Evolutionary conservation across 2,329 filamentous ascomycete genomes (phyloP), one percentile per base, ranked within the genome.

Genomic region (Ophiostoma novo-ulmi): DNA sequence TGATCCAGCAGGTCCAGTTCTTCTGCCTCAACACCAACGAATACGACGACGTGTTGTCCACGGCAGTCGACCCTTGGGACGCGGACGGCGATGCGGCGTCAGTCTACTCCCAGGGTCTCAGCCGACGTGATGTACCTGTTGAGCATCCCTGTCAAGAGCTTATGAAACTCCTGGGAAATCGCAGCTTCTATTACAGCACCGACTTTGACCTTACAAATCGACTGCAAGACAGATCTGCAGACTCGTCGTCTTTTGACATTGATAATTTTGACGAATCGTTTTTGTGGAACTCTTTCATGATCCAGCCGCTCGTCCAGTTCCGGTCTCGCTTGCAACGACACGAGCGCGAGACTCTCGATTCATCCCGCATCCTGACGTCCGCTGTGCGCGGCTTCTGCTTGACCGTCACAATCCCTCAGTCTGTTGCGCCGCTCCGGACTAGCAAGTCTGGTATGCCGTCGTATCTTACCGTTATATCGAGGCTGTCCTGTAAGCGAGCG

Each of bases 261-360:
- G 93, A 97, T 78, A 95, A 92, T 76, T 89, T 98, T 73, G 93
- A 99, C 79, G 91, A 93, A 76, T 91, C 91, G 1, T 97, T 97
- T 78, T 81, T 99, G 22, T 99, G 95, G 95, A 99, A 99, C 78
- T 96, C 93, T 3, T 97, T 96, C 80, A 97, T 99, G 93, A 97
- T 99, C 76, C 90, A 91, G 74, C 94, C 95, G 5, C 84, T 99
- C 70, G 89, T 97, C 39, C 87, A 93, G 78, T 98, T 99, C 78
- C 89, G 95, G 63, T 93, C 91, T 39, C 87, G 92, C 22, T 84
- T 99, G 66, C 86, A 92, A 72, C 86, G 87, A 6, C 85, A 87
- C 70, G 93, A 97, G 75, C 90, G 90, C 74, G 85, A 88, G 72
- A 89, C 88, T 5, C 85, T 99, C n/a, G 95, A 99, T 81, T 84